phyloP scores from a whole-genome alignment of 1,284 basidiomycete species.

The Tilletia horrida region DNA sequence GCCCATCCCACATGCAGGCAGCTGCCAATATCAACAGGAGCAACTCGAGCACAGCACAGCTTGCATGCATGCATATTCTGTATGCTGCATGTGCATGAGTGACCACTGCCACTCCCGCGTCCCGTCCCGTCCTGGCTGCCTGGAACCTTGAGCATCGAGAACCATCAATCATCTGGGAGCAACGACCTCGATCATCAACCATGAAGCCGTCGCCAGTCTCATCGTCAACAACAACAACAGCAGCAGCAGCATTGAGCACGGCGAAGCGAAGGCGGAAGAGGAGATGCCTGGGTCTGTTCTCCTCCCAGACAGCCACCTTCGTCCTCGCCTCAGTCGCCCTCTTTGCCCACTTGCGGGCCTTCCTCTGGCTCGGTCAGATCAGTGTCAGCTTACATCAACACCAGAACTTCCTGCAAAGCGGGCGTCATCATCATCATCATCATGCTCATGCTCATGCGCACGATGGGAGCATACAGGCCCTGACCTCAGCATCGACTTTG shows the following conservation, averaged over 20 bases:
- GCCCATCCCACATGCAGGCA: too few species aligned
- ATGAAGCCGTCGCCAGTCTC: neutral
- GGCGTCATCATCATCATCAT: conserved; percentile 18
- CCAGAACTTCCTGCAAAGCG: conserved; percentile 30
- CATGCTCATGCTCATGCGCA: conserved; percentile 14
- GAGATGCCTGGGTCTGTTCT: conserved; percentile 18
- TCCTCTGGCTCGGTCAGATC: conserved; percentile 32
- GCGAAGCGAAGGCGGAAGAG: neutral
- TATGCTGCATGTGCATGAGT: too few species aligned
- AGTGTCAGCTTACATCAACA: conserved; percentile 25
- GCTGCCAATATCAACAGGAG: too few species aligned
- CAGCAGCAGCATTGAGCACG: neutral
- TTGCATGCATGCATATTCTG: too few species aligned
- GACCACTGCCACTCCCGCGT: too few species aligned
- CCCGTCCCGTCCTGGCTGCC: too few species aligned
- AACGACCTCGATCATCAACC: neutral
- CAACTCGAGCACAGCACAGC: too few species aligned
- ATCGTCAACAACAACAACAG: neutral
- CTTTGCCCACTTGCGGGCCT: conserved; percentile 34
- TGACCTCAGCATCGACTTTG: neutral
- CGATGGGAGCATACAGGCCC: neutral
- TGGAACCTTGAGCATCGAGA: too few species aligned
- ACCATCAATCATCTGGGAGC: too few species aligned
- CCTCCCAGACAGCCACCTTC: conserved; percentile 35
- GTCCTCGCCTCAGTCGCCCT: conserved; percentile 40